Base-by-base conservation (phyloP, 495 filamentous ascomycete genomes). In the Aspergillus nanangensis region DNA sequence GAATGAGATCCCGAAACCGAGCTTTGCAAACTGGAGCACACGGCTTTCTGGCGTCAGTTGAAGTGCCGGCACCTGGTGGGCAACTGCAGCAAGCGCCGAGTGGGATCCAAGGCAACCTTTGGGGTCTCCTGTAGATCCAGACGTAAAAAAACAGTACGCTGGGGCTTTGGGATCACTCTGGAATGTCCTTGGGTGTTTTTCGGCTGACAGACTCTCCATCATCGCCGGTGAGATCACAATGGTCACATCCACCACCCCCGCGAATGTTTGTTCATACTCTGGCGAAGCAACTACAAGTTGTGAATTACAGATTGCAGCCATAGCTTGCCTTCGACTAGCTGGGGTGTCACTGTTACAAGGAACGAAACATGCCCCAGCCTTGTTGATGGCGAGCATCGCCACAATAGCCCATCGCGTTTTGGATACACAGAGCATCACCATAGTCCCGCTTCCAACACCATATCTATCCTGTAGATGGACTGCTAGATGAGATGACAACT, bases 1-100 rank as follows among this genome's bases (percentile, higher is more conserved):
- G 35, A 78, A 67, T 34, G 67, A 67, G 4, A 74, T 70, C 32
- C 77, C 77, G 38, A 78, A 80, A n/a, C 65, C 58, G 48, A 71
- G 76, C 7, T 71, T 67, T 0, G 72, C 67, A 43, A 78, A 79
- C 43, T 80, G 72, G 20, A 76, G 65, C 8, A 68, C 62, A 4
- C 52, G 72, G 22, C 41, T 49, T 3, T 14, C 29, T 13, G 24
- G 20, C 13, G 5, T 36, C 8, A 44, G 41, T 8, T 41, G 31
- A 17, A 44, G 22, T 20, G 43, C 34, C 14, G 41, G 11, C 13
- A 15, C 11, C 19, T 50, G 40, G 46, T 10, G 50, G 5, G 22
- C 17, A 5, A 58, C 37, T 13, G 17, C 21, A 13, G 45, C 23
- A 17, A 49, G 17, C 14, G 32, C 37, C 3, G 5, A 5, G 45